Evolutionary conservation across 1,139 yeast genomes (phyloP), one percentile per base, ranked within the genome.

Genomic region (Diutina sp.): DNA sequence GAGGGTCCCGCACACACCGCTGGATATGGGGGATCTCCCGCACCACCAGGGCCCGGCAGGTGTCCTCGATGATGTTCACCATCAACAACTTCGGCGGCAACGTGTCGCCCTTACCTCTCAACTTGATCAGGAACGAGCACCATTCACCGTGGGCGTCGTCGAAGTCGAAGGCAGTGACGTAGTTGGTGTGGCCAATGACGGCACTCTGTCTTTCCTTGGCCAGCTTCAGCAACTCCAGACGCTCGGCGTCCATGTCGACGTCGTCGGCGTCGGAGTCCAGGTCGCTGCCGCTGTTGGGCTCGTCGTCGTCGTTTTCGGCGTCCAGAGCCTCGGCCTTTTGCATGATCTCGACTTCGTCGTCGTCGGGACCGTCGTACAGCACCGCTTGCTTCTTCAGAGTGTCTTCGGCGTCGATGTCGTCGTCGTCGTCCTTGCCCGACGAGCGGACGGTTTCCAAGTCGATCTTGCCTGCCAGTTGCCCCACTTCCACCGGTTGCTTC

Each of bases 61-160:
- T 83, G 58, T 87, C 93, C 73, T 95, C 99, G 59, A 93, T 85
- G 66, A 95, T 85, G 74, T 93, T 93, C 58, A 95, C 97, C 99
- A 95, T 91, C 77, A 95, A 84, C 69, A 95, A 77, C 77, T 95
- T 95, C n/a, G 53, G 53, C 6, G 53, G 53, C 53, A 50, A 50
- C 21, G 41, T 30, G 72, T 90, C 95, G 48, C 95, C 85, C 56
- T 85, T 87, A 41, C 95, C 91, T 57, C 90, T 84, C 64, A 90
- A 80, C 66, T 88, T 93, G 59, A 95, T 72, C 66, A 84, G 85
- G 70, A 95, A 88, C 69, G 87, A 87, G 76, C 98, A 91, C 97
- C 97, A 91, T 66, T 84, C 83, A 61, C 99, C 99, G 55, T 77
- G 67, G 41, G 74, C 83, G 68, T 93, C 98, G 71, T 95, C 99